Evolutionary conservation across 2,329 filamentous ascomycete genomes (phyloP), one percentile per base, ranked within the genome.

Genomic region (Aspergillus sclerotialis): DNA sequence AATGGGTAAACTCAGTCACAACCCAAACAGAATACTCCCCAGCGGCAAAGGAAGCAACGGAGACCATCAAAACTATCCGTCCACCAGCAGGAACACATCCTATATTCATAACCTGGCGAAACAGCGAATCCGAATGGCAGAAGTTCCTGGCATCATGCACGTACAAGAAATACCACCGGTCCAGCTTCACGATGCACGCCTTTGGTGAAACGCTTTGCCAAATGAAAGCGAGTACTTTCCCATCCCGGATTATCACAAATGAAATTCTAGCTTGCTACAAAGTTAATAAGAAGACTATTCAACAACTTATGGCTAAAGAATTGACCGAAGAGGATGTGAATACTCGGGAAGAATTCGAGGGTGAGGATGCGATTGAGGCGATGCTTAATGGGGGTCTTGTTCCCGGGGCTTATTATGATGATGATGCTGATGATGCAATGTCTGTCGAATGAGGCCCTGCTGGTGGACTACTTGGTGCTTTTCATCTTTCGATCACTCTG

Each of bases 131-230:
- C 13, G 55, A 59, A 28, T 64, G 57, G 56, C 42, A 45, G 6
- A 43, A 43, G 4, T 23, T 68, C 4, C 43, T 65, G 26, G 65
- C 67, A 2, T 67, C 64, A 2, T 61, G 51, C 17, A 44, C 55
- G 1, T 64, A 68, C 39, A 33, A 43, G 9, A 38, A 34, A 26
- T 29, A 38, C 14, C 46, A 44, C 9, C 35, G 32, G 1, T 47
- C 44, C 2, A 46, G 37, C 4, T 56, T 59, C 31, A 44, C 45
- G 4, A 44, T 58, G 7, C 54, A 57, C 23, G 56, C 56, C 2
- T 56, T 58, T 25, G 55, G 58, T 1, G 59, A 61, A 18, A 38
- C 36, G 5, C 40, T 61, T 3, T 61, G 59, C 26, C 45, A 52
- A 19, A 52, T 60, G 10, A 62, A 61, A 35, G 44, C 50, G 2